Base-by-base conservation (phyloP, 2,329 filamentous ascomycete species). In the Chrysoporthe deuterocubensis region DNA sequence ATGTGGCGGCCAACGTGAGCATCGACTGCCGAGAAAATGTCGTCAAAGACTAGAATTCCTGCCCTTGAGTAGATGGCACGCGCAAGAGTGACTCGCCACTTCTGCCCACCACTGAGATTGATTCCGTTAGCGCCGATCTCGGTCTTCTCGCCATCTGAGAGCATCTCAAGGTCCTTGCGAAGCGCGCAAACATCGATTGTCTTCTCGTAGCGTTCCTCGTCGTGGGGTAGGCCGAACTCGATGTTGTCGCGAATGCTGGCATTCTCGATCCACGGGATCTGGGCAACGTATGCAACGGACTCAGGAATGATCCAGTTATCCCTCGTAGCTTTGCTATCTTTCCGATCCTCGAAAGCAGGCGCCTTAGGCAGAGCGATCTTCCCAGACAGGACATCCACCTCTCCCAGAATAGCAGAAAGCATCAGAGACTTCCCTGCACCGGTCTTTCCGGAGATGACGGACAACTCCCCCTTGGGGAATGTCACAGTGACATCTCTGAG, bases 261-360 rank as follows among this genome's bases (percentile, higher is more conserved):
- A 72, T 94, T 95, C 74, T 95, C 92, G 61, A 96, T 92, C 92
- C 92, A 96, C 0, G 92, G 92, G 8, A 91, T 93, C 75, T 94
- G 92, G 1, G 90, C 87, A 44, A 94, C 90, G 72, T 90, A 95
- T 0, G 92, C 92, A 60, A 94, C 85, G 1, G 90, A 86, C 2
- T 85, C 84, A 8, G 89, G 85, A 18, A 93, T 84, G 57, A 91
- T 88, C 92, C 92, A 94, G 71, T 92, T 85, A 43, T 78, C 82
- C 58, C 75, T 81, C 60, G 86, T 90, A 2, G 91, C 91, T 70
- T 88, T 85, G 64, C 79, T 76, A 72, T 92, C 90, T 70, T 86
- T 84, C 48, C 90, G 84, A 40, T 90, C 84, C 4, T 81, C 74
- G 0, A 85, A 78, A 0, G 81, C 71, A 0, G 85, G 84, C 0